These are phyloP conservation scores for Physcomitrellopsis africana DNA, from an alignment of 225 moss, liverwort and hornwort species.

Conservation along the genomic window DNA sequence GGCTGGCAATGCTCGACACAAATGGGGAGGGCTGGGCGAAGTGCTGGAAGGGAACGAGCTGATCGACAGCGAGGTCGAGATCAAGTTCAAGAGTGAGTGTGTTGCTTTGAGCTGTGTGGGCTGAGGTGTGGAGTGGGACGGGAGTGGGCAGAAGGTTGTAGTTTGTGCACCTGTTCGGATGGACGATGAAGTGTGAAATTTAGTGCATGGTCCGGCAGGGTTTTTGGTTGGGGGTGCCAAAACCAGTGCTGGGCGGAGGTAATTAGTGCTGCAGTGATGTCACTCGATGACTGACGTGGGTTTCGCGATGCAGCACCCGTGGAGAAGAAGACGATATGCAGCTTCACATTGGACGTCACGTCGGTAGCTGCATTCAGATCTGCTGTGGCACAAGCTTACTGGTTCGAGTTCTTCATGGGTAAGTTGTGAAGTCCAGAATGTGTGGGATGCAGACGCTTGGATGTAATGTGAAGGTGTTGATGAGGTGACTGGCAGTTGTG, in stretches of 20 bases:
- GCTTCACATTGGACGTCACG: constrained; percentile 44
- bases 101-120: background rate
- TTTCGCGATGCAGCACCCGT: constrained; percentile 61
- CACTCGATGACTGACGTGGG: constrained; percentile 11
- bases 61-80: constrained; percentile 87
- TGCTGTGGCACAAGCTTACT: constrained; percentile 79
- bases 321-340: constrained; percentile 79
- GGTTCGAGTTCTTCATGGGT: constrained; percentile 99
- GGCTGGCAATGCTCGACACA: constrained; percentile 66
- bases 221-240: too few species aligned
- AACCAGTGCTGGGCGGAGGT: too few species aligned
- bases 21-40: constrained; percentile 99
- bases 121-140: background rate
- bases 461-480: too few species aligned
- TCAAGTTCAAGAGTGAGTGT: constrained; percentile 86
- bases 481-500: too few species aligned
- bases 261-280: background rate
- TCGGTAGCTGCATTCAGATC: constrained; percentile 56
- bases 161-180: background rate
- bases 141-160: background rate
- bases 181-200: background rate
- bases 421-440: constrained; percentile 33
- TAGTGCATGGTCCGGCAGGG: too few species aligned
- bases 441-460: too few species aligned
- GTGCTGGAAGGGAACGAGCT: constrained; percentile 98